Evolutionary conservation across 768 basidiomycete genomes (phyloP).

Genomic region (Suillus luteus): DNA sequence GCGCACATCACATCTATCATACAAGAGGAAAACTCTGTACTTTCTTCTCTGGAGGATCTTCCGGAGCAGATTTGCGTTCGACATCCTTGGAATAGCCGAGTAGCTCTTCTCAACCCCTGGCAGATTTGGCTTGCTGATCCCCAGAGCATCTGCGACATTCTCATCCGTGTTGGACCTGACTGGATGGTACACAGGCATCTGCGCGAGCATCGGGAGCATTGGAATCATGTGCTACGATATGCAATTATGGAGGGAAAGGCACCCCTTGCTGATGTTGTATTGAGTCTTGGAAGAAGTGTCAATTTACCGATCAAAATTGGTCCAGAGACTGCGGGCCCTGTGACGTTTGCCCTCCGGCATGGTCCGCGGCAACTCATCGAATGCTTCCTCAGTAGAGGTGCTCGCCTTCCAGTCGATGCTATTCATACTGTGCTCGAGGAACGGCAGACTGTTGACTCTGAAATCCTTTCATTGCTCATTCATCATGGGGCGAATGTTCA

Average conservation of each 20-base stretch:
- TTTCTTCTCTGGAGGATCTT: conserved; percentile 6
- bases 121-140: conserved; percentile 3
- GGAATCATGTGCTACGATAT: background rate
- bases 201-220: background rate
- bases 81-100: background rate
- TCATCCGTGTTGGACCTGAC: background rate
- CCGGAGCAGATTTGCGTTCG: background rate
- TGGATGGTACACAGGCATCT: background rate
- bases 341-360: background rate
- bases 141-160: background rate
- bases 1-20: background rate
- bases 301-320: background rate
- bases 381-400: background rate
- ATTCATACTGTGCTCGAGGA: background rate
- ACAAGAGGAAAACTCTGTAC: background rate
- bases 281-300: background rate
- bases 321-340: background rate
- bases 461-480: background rate
- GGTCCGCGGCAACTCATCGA: background rate
- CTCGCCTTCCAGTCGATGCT: background rate
- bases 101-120: background rate
- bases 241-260: background rate
- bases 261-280: background rate
- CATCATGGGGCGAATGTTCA: background rate
- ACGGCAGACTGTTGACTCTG: background rate